Base-by-base conservation (phyloP, 2,329 filamentous ascomycete species). In the Huntiella bhutanensis region DNA sequence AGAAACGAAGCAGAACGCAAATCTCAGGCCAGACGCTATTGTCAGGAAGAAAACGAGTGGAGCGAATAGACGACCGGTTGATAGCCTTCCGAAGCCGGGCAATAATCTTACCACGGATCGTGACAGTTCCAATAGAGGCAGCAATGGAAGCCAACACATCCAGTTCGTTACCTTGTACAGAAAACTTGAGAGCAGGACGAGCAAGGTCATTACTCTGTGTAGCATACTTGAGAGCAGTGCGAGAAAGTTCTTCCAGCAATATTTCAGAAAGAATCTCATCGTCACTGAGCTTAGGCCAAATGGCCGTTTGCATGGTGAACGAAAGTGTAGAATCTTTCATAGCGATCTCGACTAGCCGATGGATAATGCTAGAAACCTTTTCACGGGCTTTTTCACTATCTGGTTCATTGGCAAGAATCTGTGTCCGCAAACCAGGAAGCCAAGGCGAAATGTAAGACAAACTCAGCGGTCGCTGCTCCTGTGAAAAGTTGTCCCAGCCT, bases 11-110 rank as follows among this genome's bases (percentile, higher is more conserved):
- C 32, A 82, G 62, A 40, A 80, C 67, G 55, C 76, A 79, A 22
- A 82, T 74, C 58, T 82, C 77, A n/a, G 67, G 61, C 77, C 77
- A 82, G 6, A 80, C 75, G 2, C 69, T 66, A 52, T 81, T 81
- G 49, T 82, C 77, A 6, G 75, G 71, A 1, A 82, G 63, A 44
- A 71, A 65, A 52, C 72, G 72, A 1, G 77, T 80, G n/a, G 77
- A 75, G 34, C 77, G 68, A 45, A 80, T 61, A 1, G 77, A 80
- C 4, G 76, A 78, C 49, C 76, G 68, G 54, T 80, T 80, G 41
- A 82, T 61, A 2, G 75, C 73, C 58, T 80, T 82, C 40, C 77
- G 69, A 36, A 82, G 64, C 22, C 76, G 67, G 19, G 75, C 74
- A 15, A 82, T 69, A 16, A 81, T 64, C 55, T 75, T 80, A 11